Evolutionary conservation across 208 protist species (phyloP), one percentile per base, ranked within the genome.

Genomic region (Polymyxa betae): DNA sequence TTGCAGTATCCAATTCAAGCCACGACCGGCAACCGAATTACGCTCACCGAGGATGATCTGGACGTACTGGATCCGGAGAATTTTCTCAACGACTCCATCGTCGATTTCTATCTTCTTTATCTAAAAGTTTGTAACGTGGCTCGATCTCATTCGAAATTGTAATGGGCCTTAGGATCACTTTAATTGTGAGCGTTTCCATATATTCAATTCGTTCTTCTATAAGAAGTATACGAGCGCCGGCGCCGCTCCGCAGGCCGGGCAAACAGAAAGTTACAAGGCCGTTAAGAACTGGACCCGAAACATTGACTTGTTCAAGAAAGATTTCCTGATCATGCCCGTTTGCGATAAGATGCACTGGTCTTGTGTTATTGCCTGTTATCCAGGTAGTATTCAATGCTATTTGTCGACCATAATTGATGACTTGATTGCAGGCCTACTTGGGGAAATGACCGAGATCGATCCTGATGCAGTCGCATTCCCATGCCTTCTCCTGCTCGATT

Each of bases 231-330:
- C 40, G 16, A 45, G 35, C 35, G 72, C 72, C 35, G 5, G 16
- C 5, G 35, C 72, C 5, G 72, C 16, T 5, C 35, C 35, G 5
- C 5, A n/a, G 35, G 5, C 35, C 12, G 72, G 72, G 12, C 16
- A 5, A 5, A n/a, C n/a, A 12, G 72, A 35, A 20, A 20, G 16
- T 43, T 82, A 82, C 72, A 12, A 82, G 72, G 72, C 72, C 16
- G 72, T 82, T 35, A 35, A n/a, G 12, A 82, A 82, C 5, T 82
- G 72, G 72, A 45, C 72, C 72, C 72, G 72, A 5, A 35, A 82
- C 72, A n/a, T 82, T n/a, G 72, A 82, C n/a, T 43, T 82, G n/a
- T 82, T 82, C n/a, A n/a, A 82, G 5, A 82, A 82, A n/a, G 72
- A 82, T 43, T 82, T 45, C 72, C n/a, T 82, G n/a, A 43, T 82